phyloP scores from a whole-genome alignment of 1,284 basidiomycete species.

The Taiwanofungus camphoratus region DNA sequence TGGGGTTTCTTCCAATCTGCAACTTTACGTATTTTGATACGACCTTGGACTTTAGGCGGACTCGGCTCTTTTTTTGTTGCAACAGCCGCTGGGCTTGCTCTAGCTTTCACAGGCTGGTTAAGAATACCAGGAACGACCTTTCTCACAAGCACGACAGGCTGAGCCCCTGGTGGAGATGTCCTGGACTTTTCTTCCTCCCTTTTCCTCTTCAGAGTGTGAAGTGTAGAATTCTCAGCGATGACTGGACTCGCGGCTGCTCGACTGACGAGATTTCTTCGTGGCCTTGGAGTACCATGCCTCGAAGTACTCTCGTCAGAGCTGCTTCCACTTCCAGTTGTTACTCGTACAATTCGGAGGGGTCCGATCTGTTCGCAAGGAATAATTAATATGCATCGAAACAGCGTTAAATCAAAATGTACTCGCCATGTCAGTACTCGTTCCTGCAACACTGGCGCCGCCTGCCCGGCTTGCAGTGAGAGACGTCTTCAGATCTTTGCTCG shows the following conservation, averaged over 20 bases:
- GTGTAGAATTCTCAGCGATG: conserved; percentile 1
- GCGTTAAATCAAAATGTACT: not conserved
- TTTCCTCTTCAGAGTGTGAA: conserved; percentile 35
- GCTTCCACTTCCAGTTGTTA: conserved; percentile 21
- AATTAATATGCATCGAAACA: not conserved
- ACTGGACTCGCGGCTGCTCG: conserved; percentile 5
- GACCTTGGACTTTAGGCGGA: conserved; percentile 14
- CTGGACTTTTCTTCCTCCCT: conserved; percentile 27
- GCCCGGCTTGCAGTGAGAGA: conserved; percentile 5
- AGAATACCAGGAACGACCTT: conserved; percentile 23
- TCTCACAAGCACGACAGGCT: conserved; percentile 21
- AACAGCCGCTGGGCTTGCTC: conserved; percentile 2
- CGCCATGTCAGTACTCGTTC: not conserved
- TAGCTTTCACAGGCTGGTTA: conserved; percentile 13
- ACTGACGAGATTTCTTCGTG: conserved; percentile 1
- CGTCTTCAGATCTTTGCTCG: conserved; percentile 5
- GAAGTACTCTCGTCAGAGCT: conserved; percentile 22
- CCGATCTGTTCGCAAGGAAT: not conserved
- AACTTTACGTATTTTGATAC: conserved; percentile 18
- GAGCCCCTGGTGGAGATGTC: conserved; percentile 21
- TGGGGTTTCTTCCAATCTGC: conserved; percentile 21
- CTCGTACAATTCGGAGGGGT: conserved; percentile 14
- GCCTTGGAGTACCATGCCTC: conserved; percentile 9
- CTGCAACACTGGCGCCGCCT: too few relatives aligned
- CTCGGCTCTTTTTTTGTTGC: conserved; percentile 5